A percentile compares a stretch with the other conserved stretches of the same genome.
These are phyloP conservation scores for Imleria badia DNA, from an alignment of 768 basidiomycete species.

Conservation along the genomic window DNA sequence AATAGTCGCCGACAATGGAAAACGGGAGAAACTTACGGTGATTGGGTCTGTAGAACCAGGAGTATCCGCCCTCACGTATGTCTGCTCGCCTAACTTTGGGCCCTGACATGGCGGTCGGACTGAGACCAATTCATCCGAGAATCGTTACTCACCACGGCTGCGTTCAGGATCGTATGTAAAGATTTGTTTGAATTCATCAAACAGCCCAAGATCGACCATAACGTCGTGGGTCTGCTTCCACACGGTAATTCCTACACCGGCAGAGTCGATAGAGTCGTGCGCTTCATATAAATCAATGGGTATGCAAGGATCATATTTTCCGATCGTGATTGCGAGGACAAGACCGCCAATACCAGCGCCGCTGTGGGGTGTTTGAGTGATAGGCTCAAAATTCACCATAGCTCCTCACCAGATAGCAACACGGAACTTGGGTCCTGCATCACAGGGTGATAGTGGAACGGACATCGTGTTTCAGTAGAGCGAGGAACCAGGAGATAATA, in stretches of 20 bases:
- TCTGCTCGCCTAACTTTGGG: constrained; percentile 24
- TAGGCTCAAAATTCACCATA: neutral
- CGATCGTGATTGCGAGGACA: constrained; percentile 40
- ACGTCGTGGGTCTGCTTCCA: constrained; percentile 48
- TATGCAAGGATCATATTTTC: constrained; percentile 30
- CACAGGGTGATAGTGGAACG: neutral
- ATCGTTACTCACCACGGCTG: constrained; percentile 8
- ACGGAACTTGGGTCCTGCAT: constrained; percentile 9
- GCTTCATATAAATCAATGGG: constrained; percentile 49
- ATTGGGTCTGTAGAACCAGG: constrained; percentile 24
- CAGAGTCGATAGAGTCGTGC: constrained; percentile 37
- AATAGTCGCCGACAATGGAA: neutral
- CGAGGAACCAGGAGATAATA: neutral
- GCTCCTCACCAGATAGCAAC: constrained; percentile 24
- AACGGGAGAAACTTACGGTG: constrained; percentile 15
- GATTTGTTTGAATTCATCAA: constrained; percentile 31
- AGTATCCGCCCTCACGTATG: constrained; percentile 32
- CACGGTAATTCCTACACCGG: constrained; percentile 45
- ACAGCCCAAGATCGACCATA: constrained; percentile 42
- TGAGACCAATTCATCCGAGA: neutral
- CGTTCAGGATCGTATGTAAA: constrained; percentile 10
- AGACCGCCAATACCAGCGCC: constrained; percentile 48
- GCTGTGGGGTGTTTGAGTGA: constrained; percentile 11
- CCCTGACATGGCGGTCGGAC: neutral
- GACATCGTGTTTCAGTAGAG: neutral